phyloP scores from a whole-genome alignment of 805 yeast species.

The Myxozyma monticola region DNA sequence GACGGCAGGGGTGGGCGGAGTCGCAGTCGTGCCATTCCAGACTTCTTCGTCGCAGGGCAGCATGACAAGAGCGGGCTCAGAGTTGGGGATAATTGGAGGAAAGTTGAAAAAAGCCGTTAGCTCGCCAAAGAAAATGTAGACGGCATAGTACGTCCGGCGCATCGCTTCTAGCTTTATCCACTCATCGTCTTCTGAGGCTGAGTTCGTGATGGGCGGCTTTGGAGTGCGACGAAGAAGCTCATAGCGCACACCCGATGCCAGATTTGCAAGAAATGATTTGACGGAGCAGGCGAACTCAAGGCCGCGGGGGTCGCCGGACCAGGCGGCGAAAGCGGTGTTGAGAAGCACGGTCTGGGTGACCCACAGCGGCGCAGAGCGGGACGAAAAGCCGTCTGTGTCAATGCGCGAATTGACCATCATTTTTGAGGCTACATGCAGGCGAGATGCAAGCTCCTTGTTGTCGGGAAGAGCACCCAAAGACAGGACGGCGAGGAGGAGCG shows the following conservation, averaged over 20 bases:
- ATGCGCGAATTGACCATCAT: slow-evolving; percentile 34
- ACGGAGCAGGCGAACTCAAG: slow-evolving; percentile 36
- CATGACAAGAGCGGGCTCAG: slow-evolving; percentile 22
- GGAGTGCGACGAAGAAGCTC: slow-evolving; percentile 16
- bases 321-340: slow-evolving; percentile 36
- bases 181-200: slow-evolving; percentile 27
- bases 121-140: slow-evolving; percentile 36
- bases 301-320: slow-evolving; percentile 38
- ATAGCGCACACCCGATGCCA: slow-evolving; percentile 22
- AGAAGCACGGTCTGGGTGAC: slow-evolving; percentile 36
- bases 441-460: slow-evolving; percentile 33
- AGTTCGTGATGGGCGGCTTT: slow-evolving; percentile 13
- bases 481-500: slow-evolving; percentile 38
- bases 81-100: slow-evolving; percentile 32
- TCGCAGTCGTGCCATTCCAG: slow-evolving; percentile 35
- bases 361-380: slow-evolving; percentile 36
- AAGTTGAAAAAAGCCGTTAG: slow-evolving; percentile 36
- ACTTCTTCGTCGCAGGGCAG: slow-evolving; percentile 39
- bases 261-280: slow-evolving; percentile 32
- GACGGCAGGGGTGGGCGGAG: slow-evolving; percentile 16
- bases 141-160: slow-evolving; percentile 37
- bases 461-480: slow-evolving; percentile 40
- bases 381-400: slow-evolving; percentile 34
- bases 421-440: slow-evolving; percentile 35
- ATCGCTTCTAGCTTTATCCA: slow-evolving; percentile 38